Conservation (phyloP, 139 green algal genomes). For the Closterium sp. region DNA sequence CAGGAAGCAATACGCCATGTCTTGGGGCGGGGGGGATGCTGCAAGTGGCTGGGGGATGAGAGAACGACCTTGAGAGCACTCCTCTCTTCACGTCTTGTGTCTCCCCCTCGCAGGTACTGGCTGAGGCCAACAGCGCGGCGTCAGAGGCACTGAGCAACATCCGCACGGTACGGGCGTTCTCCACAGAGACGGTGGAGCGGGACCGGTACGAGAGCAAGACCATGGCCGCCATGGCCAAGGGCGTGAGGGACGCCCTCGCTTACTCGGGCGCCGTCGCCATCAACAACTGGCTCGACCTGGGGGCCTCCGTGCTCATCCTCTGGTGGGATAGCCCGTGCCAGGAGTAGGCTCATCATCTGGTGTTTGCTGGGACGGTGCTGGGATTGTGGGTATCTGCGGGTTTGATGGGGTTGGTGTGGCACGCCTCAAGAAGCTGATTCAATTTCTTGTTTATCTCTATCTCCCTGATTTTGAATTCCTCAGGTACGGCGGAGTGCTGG, state of each 20-base stretch:
- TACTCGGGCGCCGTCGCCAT: constrained; percentile 54
- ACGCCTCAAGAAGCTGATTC: not conserved
- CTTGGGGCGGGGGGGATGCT: too few species aligned
- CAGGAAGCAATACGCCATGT: too few species aligned
- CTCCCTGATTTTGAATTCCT: not conserved
- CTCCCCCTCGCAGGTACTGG: constrained; percentile 28
- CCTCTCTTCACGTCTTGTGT: not conserved
- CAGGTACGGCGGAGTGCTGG: constrained; percentile 49
- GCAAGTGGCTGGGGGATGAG: too few species aligned
- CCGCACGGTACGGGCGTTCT: constrained; percentile 56
- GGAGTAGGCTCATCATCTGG: not conserved
- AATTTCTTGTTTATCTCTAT: not conserved
- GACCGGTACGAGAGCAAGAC: constrained; percentile 53
- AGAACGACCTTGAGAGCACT: constrained; percentile 26
- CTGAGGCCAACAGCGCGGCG: constrained; percentile 54
- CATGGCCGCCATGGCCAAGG: constrained; percentile 45
- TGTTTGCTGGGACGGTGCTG: not conserved
- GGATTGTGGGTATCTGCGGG: not conserved
- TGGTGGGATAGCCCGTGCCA: constrained; percentile 32
- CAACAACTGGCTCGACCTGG: constrained; percentile 60
- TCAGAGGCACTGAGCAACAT: constrained; percentile 60
- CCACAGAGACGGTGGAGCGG: constrained; percentile 54
- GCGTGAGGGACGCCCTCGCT: constrained; percentile 52
- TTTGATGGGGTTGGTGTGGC: not conserved
- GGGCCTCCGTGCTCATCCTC: constrained; percentile 56